Conservation (phyloP, 1,284 basidiomycete genomes). For the Puccinia brachypodii region DNA sequence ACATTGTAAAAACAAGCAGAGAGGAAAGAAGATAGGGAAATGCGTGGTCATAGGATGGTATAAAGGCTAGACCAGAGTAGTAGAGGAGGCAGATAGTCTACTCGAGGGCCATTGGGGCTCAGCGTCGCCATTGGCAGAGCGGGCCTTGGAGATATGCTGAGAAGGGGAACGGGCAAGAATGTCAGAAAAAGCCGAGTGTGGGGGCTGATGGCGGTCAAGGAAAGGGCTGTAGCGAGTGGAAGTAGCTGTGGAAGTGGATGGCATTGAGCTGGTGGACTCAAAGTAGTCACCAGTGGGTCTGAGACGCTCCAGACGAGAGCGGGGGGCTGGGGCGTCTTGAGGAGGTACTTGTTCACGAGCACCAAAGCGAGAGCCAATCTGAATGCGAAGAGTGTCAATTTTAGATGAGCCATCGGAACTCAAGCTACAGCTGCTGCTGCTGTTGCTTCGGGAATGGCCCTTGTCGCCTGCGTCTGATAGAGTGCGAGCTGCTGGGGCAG, state of each 20-base stretch:
- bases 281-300: constrained; percentile 23
- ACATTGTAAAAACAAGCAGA: neutral
- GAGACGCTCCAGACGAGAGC: constrained; percentile 24
- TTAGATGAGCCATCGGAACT: constrained; percentile 3
- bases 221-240: constrained; percentile 32
- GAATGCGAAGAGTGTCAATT: constrained; percentile 15
- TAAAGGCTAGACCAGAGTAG: neutral
- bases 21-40: neutral
- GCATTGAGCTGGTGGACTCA: constrained; percentile 11
- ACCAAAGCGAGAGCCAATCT: constrained; percentile 16
- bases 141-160: constrained; percentile 28
- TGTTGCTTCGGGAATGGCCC: constrained; percentile 2
- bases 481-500: neutral
- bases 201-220: constrained; percentile 19
- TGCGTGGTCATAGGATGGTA: too few species aligned
- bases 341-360: constrained; percentile 30
- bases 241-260: constrained; percentile 14
- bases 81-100: constrained; percentile 1
- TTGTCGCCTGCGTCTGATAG: neutral
- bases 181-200: constrained; percentile 34
- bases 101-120: constrained; percentile 10
- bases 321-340: constrained; percentile 25
- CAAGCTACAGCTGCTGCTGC: constrained; percentile 10
- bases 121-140: constrained; percentile 14
- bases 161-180: constrained; percentile 28